Percentiles rank a stretch among this genome's conserved stretches.
Conservation (phyloP, 73 alveolate genomes). For the Paramecium tetraurelia region DNA sequence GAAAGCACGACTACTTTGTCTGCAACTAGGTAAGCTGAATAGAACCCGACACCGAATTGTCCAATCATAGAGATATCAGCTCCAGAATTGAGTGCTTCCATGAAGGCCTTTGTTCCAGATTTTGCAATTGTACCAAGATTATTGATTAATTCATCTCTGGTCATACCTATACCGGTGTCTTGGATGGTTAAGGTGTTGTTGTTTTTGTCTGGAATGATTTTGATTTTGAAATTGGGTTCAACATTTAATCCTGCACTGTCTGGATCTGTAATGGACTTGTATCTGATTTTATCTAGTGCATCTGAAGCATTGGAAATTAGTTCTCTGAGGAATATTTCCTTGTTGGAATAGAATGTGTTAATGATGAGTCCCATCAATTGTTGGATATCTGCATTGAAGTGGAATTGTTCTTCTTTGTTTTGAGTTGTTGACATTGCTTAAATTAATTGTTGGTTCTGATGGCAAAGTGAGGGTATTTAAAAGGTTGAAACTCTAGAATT, state of each 20-base stretch:
- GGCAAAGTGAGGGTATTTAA: background rate
- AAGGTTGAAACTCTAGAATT: background rate
- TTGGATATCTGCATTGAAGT: conserved; percentile 98
- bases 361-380: conserved; percentile 98
- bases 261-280: conserved; percentile 96
- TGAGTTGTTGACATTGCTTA: background rate
- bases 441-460: background rate
- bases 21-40: conserved; percentile 97
- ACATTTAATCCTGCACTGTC: conserved; percentile 84
- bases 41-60: conserved; percentile 99
- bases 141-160: conserved; percentile 97
- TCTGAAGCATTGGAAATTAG: conserved; percentile 99
- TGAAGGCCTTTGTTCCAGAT: conserved; percentile 99
- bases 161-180: conserved; percentile 99
- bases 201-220: conserved; percentile 98
- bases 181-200: conserved; percentile 95
- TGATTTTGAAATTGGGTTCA: conserved; percentile 92
- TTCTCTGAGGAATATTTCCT: conserved; percentile 98
- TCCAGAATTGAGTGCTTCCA: conserved; percentile 98
- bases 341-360: conserved; percentile 99
- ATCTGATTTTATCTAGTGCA: conserved; percentile 99
- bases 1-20: conserved; percentile 95
- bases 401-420: conserved; percentile 42
- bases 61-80: conserved; percentile 99
- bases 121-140: conserved; percentile 99